A percentile compares a stretch with the other conserved stretches of the same genome.
Evolutionary conservation across 2,329 filamentous ascomycete genomes (phyloP).

Genomic region (Cryphonectria nitschkei): DNA sequence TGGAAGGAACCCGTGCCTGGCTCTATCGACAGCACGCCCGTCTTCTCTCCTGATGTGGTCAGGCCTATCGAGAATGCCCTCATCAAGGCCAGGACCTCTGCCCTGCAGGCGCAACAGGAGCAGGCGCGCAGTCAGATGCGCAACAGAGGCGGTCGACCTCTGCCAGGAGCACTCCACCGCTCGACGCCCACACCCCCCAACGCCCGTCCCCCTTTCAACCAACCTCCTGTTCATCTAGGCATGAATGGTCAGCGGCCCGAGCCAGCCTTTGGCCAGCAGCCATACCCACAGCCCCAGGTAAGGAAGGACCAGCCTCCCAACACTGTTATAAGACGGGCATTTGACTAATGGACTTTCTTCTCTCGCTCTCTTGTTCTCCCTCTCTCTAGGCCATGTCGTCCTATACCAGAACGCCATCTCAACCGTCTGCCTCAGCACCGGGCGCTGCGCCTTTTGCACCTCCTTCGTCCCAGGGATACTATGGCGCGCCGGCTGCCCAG

Average conservation of each 20-base stretch:
- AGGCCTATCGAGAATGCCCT: slow-evolving; percentile 92
- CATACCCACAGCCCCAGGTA: slow-evolving; percentile 31
- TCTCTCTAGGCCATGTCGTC: slow-evolving; percentile 32
- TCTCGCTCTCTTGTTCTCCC: background rate
- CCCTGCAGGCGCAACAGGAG: slow-evolving; percentile 62
- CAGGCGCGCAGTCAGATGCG: slow-evolving; percentile 59
- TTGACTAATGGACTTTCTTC: slow-evolving; percentile 26
- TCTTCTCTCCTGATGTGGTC: slow-evolving; percentile 86
- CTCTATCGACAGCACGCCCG: slow-evolving; percentile 87
- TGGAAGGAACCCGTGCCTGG: slow-evolving; percentile 98
- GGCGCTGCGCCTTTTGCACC: slow-evolving; percentile 46
- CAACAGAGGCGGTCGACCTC: slow-evolving; percentile 52
- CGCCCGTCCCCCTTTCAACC: slow-evolving; percentile 41
- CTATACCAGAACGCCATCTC: slow-evolving; percentile 35
- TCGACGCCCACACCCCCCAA: slow-evolving; percentile 76
- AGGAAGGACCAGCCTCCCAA: slow-evolving; percentile 12
- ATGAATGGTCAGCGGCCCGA: slow-evolving; percentile 36
- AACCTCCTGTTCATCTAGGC: slow-evolving; percentile 44
- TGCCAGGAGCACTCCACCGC: slow-evolving; percentile 57
- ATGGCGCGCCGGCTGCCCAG: slow-evolving; percentile 42
- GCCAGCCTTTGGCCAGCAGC: slow-evolving; percentile 30
- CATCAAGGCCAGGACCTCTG: slow-evolving; percentile 73
- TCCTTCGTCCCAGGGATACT: slow-evolving; percentile 40
- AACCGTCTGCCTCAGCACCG: slow-evolving; percentile 43
- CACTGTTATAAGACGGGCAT: background rate